phyloP scores from a whole-genome alignment of 192 early-diverging fungal species.

The Coemansia brasiliensis region DNA sequence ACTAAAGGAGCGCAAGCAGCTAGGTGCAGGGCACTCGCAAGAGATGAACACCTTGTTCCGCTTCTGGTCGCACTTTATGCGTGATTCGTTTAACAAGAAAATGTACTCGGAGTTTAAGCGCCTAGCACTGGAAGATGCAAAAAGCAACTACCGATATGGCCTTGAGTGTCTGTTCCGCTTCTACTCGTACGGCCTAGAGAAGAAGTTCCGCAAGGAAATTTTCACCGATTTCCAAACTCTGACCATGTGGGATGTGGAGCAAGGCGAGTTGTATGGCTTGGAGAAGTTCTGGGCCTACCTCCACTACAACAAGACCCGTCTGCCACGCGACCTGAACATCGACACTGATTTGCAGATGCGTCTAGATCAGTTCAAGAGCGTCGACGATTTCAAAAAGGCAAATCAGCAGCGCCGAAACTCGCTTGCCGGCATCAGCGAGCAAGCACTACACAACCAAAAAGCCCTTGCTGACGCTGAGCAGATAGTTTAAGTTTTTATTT shows the following conservation, averaged over 20 bases:
- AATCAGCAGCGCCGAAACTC: conserved; percentile 45
- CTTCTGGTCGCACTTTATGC: conserved; percentile 98
- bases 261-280: conserved; percentile 80
- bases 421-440: conserved; percentile 15
- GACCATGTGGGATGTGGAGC: conserved; percentile 72
- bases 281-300: conserved; percentile 97
- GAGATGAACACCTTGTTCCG: conserved; percentile 98
- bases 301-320: conserved; percentile 84
- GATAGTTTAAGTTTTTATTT: conserved; percentile 8
- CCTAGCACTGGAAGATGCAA: conserved; percentile 85
- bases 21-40: conserved; percentile 85
- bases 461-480: conserved; percentile 39
- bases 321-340: conserved; percentile 60
- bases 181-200: conserved; percentile 94
- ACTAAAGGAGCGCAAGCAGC: conserved; percentile 86
- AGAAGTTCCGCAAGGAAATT: conserved; percentile 79
- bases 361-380: conserved; percentile 65
- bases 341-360: conserved; percentile 57
- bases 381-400: conserved; percentile 59
- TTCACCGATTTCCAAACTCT: conserved; percentile 88
- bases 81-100: conserved; percentile 91
- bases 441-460: conserved; percentile 35
- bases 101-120: conserved; percentile 95
- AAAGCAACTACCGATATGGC: conserved; percentile 87
- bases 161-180: conserved; percentile 97